A percentile compares a stretch with the other conserved stretches of the same genome.
Evolutionary conservation across 352 stramenopile genomes (phyloP).

Genomic region (Pythium utonaiense): DNA sequence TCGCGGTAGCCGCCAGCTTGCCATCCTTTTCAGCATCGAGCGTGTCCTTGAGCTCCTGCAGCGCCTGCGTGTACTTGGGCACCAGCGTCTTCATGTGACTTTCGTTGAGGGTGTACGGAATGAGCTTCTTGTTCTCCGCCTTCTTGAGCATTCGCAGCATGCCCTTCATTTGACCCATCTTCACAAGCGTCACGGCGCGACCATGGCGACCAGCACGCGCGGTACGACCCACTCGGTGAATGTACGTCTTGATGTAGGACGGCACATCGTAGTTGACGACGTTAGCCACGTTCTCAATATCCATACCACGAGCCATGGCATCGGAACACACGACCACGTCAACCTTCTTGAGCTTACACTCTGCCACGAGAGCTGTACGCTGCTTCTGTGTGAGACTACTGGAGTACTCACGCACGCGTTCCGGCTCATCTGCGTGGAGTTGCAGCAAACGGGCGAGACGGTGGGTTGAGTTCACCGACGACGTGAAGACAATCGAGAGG

Average conservation of each 20-base stretch:
- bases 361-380: constrained; percentile 65
- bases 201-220: constrained; percentile 76
- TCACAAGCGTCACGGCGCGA: constrained; percentile 75
- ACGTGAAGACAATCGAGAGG: constrained; percentile 94
- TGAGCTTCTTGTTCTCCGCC: constrained; percentile 71
- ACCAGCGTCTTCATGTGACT: constrained; percentile 81
- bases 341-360: constrained; percentile 62
- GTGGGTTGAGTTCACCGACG: constrained; percentile 95
- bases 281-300: constrained; percentile 89
- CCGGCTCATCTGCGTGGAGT: constrained; percentile 58
- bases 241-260: constrained; percentile 90
- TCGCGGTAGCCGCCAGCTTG: constrained; percentile 48
- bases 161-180: constrained; percentile 78
- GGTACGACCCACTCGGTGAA: constrained; percentile 82
- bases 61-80: constrained; percentile 59
- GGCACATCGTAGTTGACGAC: constrained; percentile 96
- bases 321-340: constrained; percentile 90
- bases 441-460: constrained; percentile 93
- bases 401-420: constrained; percentile 76
- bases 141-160: constrained; percentile 84
- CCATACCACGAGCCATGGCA: constrained; percentile 91
- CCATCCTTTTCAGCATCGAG: constrained; percentile 74
- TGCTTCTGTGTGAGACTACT: constrained; percentile 81
- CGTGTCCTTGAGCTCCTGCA: constrained; percentile 74
- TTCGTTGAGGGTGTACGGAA: constrained; percentile 56